Conservation (phyloP, 2,329 filamentous ascomycete genomes). For the Cytospora mali region DNA sequence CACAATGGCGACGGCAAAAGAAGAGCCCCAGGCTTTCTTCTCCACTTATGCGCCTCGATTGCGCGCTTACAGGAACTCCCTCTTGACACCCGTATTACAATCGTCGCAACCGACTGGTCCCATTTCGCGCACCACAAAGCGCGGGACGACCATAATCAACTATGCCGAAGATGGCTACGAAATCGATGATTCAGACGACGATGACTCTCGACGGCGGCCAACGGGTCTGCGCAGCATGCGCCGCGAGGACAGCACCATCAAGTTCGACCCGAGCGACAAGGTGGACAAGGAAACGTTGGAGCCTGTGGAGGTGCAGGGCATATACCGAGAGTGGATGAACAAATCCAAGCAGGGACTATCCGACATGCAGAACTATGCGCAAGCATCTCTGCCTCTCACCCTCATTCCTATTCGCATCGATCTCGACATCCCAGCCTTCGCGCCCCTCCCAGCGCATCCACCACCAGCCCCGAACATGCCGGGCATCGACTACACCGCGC, state of each 20-base stretch:
- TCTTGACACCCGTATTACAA: constrained; percentile 82
- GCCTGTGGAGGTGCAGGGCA: constrained; percentile 83
- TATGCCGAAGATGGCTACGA: constrained; percentile 97
- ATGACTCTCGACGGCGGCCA: constrained; percentile 74
- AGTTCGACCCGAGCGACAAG: constrained; percentile 71
- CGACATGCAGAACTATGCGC: constrained; percentile 63
- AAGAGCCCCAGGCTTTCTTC: constrained; percentile 77
- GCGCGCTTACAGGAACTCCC: constrained; percentile 87
- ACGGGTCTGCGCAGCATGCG: constrained; percentile 83
- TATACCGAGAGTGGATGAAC: constrained; percentile 95
- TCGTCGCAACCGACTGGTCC: constrained; percentile 67
- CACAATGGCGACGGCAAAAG: constrained; percentile 49
- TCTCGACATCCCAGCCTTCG: constrained; percentile 81
- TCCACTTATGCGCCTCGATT: constrained; percentile 90
- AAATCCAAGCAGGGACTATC: constrained; percentile 62
- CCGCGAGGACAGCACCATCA: constrained; percentile 69
- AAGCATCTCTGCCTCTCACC: constrained; percentile 80
- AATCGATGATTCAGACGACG: constrained; percentile 72
- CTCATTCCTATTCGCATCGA: constrained; percentile 96
- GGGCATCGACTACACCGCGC: constrained; percentile 69
- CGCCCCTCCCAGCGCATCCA: constrained; percentile 66
- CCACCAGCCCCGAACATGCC: constrained; percentile 55
- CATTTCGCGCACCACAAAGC: constrained; percentile 85
- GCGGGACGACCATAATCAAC: constrained; percentile 94
- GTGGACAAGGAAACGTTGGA: constrained; percentile 78